phyloP scores from a whole-genome alignment of 352 stramenopile species.

The Pythium monospermum region DNA sequence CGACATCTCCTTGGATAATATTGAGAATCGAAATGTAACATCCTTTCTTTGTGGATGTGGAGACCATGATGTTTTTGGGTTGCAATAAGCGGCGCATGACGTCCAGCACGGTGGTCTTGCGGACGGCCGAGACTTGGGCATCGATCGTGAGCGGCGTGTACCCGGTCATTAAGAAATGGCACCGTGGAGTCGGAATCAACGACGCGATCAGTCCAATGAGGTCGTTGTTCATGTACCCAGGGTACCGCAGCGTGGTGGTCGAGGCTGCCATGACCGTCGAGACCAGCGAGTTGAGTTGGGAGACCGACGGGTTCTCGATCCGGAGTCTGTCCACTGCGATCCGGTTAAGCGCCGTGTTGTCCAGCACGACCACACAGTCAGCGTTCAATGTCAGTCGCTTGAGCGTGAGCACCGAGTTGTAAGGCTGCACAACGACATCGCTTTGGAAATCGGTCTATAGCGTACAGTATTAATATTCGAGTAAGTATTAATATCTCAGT shows the following conservation, averaged over 20 bases:
- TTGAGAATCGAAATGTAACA: slow-evolving; percentile 99
- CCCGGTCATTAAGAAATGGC: slow-evolving; percentile 99
- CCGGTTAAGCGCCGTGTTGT: slow-evolving; percentile 98
- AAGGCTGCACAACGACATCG: slow-evolving; percentile 99
- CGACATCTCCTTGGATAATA: slow-evolving; percentile 99
- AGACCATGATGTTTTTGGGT: slow-evolving; percentile 99
- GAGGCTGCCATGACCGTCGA: slow-evolving; percentile 99
- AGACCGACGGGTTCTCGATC: slow-evolving; percentile 96
- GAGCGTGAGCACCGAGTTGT: slow-evolving; percentile 99
- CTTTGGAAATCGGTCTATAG: slow-evolving; percentile 74
- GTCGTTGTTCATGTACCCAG: slow-evolving; percentile 99
- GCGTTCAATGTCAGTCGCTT: slow-evolving; percentile 98
- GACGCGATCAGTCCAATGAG: slow-evolving; percentile 97
- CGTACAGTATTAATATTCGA: too few relatives aligned
- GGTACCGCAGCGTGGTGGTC: slow-evolving; percentile 96
- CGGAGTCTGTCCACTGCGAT: slow-evolving; percentile 94
- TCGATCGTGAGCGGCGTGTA: slow-evolving; percentile 98
- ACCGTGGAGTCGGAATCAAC: slow-evolving; percentile 98
- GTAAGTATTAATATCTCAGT: too few relatives aligned
- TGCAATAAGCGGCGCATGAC: slow-evolving; percentile 96
- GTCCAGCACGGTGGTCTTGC: slow-evolving; percentile 99
- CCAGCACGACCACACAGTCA: slow-evolving; percentile 98
- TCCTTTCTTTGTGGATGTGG: slow-evolving; percentile 92
- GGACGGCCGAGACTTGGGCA: slow-evolving; percentile 85
- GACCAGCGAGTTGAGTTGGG: slow-evolving; percentile 97